These are phyloP conservation scores for Chaetomidium leptoderma DNA, from an alignment of 495 filamentous ascomycete species.

Conservation along the genomic window DNA sequence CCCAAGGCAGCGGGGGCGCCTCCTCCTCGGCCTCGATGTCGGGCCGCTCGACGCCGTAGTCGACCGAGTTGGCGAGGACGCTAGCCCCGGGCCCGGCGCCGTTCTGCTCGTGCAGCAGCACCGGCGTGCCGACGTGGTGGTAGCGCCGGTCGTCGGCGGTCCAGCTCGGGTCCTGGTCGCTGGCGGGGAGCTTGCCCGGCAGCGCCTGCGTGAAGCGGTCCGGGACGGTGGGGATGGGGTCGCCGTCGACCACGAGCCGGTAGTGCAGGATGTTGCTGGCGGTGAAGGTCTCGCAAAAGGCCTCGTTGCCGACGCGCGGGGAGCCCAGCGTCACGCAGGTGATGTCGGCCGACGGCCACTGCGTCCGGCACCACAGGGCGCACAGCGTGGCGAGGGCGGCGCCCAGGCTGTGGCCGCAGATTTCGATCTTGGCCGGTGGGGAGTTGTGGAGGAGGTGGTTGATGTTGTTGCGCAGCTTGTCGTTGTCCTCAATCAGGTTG, in stretches of 20 bases:
- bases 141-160: background rate
- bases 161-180: background rate
- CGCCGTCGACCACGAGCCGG: background rate
- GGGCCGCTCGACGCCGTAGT: background rate
- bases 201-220: slow-evolving; percentile 9
- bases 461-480: background rate
- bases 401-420: slow-evolving; percentile 14
- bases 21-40: slow-evolving; percentile 7
- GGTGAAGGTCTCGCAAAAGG: background rate
- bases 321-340: slow-evolving; percentile 10
- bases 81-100: background rate
- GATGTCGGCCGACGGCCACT: slow-evolving; percentile 1
- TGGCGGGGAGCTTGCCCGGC: background rate
- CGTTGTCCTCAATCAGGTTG: background rate
- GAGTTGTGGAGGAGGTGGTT: background rate
- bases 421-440: background rate
- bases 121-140: background rate
- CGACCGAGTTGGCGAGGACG: background rate
- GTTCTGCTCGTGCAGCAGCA: background rate
- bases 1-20: background rate
- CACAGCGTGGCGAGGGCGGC: slow-evolving; percentile 6
- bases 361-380: slow-evolving; percentile 3
- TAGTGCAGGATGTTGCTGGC: background rate
- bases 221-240: slow-evolving; percentile 11
- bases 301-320: slow-evolving; percentile 5